phyloP scores from a whole-genome alignment of 1,284 basidiomycete genomes.

The Trichosporon sp. region DNA sequence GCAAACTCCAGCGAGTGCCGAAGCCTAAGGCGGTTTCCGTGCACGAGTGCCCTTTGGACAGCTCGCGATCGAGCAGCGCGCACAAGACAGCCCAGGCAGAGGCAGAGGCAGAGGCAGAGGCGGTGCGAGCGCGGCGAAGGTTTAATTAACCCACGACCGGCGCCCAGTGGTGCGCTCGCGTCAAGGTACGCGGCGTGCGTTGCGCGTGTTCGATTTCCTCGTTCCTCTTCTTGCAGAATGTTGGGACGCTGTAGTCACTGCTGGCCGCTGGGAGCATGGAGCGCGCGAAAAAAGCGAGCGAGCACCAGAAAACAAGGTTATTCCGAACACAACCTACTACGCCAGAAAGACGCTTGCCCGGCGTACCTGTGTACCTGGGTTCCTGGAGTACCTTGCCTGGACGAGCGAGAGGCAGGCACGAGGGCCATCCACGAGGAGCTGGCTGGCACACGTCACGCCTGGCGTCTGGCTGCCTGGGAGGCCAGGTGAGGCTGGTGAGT shows the following conservation, averaged over 20 bases:
- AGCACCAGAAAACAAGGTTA: neutral
- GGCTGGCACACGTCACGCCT: neutral
- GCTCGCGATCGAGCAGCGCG: neutral
- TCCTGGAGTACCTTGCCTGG: neutral
- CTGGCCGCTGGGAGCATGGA: neutral
- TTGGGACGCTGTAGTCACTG: too few relatives aligned
- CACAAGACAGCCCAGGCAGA: neutral
- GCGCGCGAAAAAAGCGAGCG: neutral
- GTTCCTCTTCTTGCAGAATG: neutral
- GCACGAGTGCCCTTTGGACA: neutral
- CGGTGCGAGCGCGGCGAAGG: neutral
- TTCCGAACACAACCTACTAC: neutral
- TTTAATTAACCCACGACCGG: neutral
- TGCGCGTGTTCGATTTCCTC: neutral
- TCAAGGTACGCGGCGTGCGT: neutral
- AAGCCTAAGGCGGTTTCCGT: neutral
- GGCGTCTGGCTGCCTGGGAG: neutral
- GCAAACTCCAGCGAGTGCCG: neutral
- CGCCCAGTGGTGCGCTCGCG: neutral
- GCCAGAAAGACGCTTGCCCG: neutral
- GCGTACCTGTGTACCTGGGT: slow-evolving; percentile 1
- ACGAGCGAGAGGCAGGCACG: neutral
- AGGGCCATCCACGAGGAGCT: neutral
- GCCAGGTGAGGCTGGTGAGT: too few relatives aligned
- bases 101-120: neutral